Evolutionary conservation across 2,329 filamentous ascomycete genomes (phyloP), one percentile per base, ranked within the genome.

Genomic region (Ophiocordyceps robertsii): DNA sequence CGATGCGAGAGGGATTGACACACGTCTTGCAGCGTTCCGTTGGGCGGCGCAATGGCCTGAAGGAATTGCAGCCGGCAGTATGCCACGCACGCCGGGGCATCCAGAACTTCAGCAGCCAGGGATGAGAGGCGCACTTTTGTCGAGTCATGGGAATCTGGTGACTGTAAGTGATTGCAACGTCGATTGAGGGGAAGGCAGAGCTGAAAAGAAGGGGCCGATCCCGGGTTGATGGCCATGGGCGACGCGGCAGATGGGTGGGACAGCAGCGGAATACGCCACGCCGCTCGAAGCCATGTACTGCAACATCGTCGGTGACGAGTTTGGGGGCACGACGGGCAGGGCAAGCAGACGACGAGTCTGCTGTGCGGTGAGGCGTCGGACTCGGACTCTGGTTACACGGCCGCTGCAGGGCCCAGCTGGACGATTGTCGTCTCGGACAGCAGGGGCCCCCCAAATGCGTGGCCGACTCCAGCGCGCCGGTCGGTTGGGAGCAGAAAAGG

Each of bases 381-480:
- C 33, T 36, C 33, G 33, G 33, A 16, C 14, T 17, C 14, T 14
- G 14, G 36, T 59, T 46, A 54, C 55, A 59, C 55, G 33, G 45
- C 45, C n/a, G 39, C 53, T 59, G 57, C 49, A 50, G 49, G 47
- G 43, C 51, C 53, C 61, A 14, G 33, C 13, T 36, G 33, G 33
- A n/a, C 17, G 33, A 36, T 13, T 8, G 14, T 10, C 6, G 6
- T 14, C 14, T 16, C 6, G 17, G 33, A n/a, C 33, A 16, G 17
- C 33, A 14, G 33, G 33, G 17, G 14, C 3, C 3, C 14, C 8
- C 14, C 33, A 16, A 16, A 36, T 6, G 24, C 24, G 7, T 27
- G 24, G 3, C 24, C 3, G 24, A 27, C 24, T 27, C 24, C 3
- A 27, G 24, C 24, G 24, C 6, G 24, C 6, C 24, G 3, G 24